A percentile compares a stretch with the other conserved stretches of the same genome.
Conservation (phyloP, 2,329 filamentous ascomycete genomes). For the Apiospora rasikravindrae region DNA sequence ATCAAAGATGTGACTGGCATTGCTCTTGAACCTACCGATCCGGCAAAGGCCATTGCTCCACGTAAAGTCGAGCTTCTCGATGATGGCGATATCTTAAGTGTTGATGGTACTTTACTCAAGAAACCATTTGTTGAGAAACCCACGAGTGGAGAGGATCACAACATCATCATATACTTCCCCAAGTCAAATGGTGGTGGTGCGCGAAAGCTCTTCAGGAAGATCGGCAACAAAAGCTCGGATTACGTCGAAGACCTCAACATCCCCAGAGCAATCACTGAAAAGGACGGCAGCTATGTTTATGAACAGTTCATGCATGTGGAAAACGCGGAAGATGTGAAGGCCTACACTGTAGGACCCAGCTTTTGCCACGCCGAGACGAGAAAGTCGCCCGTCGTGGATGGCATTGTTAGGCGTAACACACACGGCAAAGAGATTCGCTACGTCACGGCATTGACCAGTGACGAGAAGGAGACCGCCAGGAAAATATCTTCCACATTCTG, state of each 20-base stretch:
- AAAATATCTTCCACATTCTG: conserved; percentile 92
- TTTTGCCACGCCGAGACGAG: conserved; percentile 97
- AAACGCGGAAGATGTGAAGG: conserved; percentile 97
- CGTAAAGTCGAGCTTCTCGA: conserved; percentile 84
- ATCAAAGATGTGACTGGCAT: conserved; percentile 83
- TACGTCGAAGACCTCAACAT: conserved; percentile 78
- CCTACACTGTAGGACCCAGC: conserved; percentile 90
- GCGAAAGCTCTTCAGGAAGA: conserved; percentile 90
- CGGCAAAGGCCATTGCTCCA: conserved; percentile 61
- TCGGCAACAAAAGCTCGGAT: conserved; percentile 99
- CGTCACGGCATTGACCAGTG: conserved; percentile 80
- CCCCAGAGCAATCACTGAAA: conserved; percentile 82
- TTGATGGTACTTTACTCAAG: conserved; percentile 80
- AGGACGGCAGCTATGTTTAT: conserved; percentile 87
- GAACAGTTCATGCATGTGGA: conserved; percentile 97
- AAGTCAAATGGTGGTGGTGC: conserved; percentile 86
- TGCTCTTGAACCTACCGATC: conserved; percentile 70
- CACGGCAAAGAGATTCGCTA: conserved; percentile 98
- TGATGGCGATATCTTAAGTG: conserved; percentile 83
- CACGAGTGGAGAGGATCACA: conserved; percentile 97
- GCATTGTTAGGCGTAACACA: conserved; percentile 92
- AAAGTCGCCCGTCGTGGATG: conserved; percentile 96
- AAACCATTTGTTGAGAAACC: conserved; percentile 99
- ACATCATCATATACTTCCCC: conserved; percentile 97
- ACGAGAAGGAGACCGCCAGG: conserved; percentile 85